Evolutionary conservation across 176 grass and related monocot genomes (phyloP), one percentile per base, ranked within the genome.

Genomic region (Cenchrus fungigraminus): DNA sequence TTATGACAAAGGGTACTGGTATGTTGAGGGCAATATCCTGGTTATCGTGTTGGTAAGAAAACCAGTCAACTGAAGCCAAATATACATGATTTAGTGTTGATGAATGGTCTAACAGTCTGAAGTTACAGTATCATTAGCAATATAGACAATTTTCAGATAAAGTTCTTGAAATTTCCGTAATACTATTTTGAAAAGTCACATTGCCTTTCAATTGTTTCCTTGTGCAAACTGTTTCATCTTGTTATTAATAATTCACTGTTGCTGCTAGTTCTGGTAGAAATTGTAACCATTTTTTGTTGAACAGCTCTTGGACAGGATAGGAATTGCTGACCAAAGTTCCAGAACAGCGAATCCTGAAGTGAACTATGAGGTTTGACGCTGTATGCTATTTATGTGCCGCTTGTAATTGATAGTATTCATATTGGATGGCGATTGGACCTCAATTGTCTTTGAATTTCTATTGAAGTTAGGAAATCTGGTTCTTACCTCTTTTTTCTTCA

Each of bases 291-390:
- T 79, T 73, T 73, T 22, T 73, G 6, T 79, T 40, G 50, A 74
- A 68, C 51, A 80, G 87, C 1, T 79, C 80, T 57, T 68, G 29
- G 6, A 37, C 63, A 29, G 42, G 71, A 66, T 51, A 66, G 19
- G 51, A 68, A 68, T 37, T 17, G 16, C n/a, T 10, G 6, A 34
- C 4, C 49, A 0, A 75, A 58, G 46, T 45, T 32, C 16, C 68
- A 57, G 11, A 46, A 5, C 12, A 52, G n/a, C 1, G 10, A 11
- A 1, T 12, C 40, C 45, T 67, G 50, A 75, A 44, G 82, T 80
- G 42, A 1, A 6, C 66, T 11, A 61, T 6, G 6, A 68, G 68
- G 77, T 89, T 85, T 51, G 87, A 47, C 42, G 80, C 29, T 4
- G 3, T 61, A n/a, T 49, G 32, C 57, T 63, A 22, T 68, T 71